Base-by-base conservation (phyloP, 805 yeast species). In the Candida michaelii region DNA sequence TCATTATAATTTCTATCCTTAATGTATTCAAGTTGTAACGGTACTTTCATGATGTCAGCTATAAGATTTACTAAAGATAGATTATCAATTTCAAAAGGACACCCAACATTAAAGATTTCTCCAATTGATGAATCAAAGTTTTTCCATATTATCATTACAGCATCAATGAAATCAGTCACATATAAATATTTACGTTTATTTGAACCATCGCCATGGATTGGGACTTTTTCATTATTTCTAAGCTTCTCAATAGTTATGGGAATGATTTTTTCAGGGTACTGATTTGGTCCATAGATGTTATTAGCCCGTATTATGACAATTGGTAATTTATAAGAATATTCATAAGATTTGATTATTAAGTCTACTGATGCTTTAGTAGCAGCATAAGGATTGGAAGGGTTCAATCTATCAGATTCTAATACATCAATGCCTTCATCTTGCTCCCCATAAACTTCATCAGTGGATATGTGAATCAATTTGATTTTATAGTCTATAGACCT, bases 401-500 rank as follows among this genome's bases (percentile, higher is more conserved):
- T 53, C n/a, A 79, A 51, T 0, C 49, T 47, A 5, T 69, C 56
- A 0, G 51, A 25, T 50, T 77, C 82, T 30, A 58, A 58, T 1
- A 58, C 62, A 6, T 43, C 47, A 4, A 43, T 50, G 0, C 35
- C 45, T 1, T 34, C 36, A 5, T 33, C 31, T 27, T 58, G 62
- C 45, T 77, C 80, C 1, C 83, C 83, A 47, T 78, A 78, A 0
- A 79, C 83, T 48, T 78, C 83, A 52, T 78, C 83, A 0, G 83
- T 79, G 8, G 83, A 78, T 34, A 78, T 62, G 50, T 78, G 81
- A 5, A 77, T 37, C 30, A 75, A 61, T 11, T 52, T 40, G 7
- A 42, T 27, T 17, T 24, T 36, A n/a, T 29, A 8, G 11, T 41
- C 32, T 18, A 49, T 16, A 15, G 43, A 14, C 23, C 74, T 56